Base-by-base conservation (phyloP, 805 yeast species). In the Candida multigemmis region DNA sequence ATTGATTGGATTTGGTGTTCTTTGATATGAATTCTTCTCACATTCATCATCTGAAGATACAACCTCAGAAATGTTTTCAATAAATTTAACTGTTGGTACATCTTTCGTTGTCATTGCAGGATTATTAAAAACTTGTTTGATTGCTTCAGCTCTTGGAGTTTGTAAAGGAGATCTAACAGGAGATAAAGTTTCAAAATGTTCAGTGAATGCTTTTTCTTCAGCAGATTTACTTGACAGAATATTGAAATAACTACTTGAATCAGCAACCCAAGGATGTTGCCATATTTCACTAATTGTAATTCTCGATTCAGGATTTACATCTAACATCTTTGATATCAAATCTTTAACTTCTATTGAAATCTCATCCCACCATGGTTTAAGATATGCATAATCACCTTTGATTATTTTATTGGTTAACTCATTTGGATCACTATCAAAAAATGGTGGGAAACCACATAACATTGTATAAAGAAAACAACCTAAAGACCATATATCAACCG, bases 351-450 rank as follows among this genome's bases (percentile, higher is more conserved):
- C 84, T 21, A 48, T 53, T 26, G 78, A 66, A 19, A 82, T 77
- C 46, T 82, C 93, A 51, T 81, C 91, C 84, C 91, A 82, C 94
- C 94, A 82, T 2, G 94, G 94, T 33, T 69, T 57, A 28, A 82
- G 57, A 46, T 80, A 82, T n/a, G 72, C 69, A 50, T 68, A 82
- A 31, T 80, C 77, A 19, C 91, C 93, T 24, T 62, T 63, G 8
- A 80, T 62, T 17, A 80, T 83, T 47, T 81, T 82, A 29, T 66
- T 65, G 4, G 86, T 75, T 24, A 82, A 57, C 26, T 60, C 63
- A 35, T 64, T 63, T 3, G 74, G 65, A 41, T 79, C 77, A 34
- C 77, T 81, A 40, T 83, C 89, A 46, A 74, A 77, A 44, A 77
- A 77, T 10, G 85, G 85, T 1, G 85, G 84, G 42, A 77, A 77